Conservation (phyloP, 208 protist species). For the Tritrichomonas musculus region DNA sequence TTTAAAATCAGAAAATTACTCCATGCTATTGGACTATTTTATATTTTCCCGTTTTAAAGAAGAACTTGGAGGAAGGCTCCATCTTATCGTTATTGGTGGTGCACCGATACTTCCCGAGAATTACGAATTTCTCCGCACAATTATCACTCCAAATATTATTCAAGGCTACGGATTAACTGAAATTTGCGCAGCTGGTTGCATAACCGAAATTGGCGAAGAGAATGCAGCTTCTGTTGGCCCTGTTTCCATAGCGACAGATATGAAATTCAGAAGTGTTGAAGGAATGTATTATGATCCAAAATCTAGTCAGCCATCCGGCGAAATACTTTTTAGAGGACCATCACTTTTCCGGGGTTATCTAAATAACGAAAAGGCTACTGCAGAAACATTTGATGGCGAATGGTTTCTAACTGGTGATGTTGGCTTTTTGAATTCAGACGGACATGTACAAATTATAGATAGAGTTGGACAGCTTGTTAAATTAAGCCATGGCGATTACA, state of each 20-base stretch:
- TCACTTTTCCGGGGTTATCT: not conserved
- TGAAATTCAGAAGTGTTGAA: not conserved
- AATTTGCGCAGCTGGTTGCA: constrained; percentile 37
- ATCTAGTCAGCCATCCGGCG: not conserved
- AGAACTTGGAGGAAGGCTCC: constrained; percentile 51
- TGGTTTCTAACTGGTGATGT: constrained; percentile 23
- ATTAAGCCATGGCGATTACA: constrained; percentile 48
- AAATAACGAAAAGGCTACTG: not conserved
- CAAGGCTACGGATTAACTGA: constrained; percentile 53
- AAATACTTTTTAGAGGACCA: not conserved
- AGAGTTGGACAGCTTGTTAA: constrained; percentile 74
- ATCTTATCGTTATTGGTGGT: constrained; percentile 59
- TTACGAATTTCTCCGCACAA: constrained; percentile 56
- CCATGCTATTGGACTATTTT: not conserved
- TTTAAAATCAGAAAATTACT: not conserved
- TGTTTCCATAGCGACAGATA: not conserved
- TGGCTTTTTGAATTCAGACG: not conserved
- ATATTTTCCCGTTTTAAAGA: not conserved
- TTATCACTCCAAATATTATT: constrained; percentile 39
- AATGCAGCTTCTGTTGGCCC: not conserved
- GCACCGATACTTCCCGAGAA: constrained; percentile 61
- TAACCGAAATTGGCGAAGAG: not conserved
- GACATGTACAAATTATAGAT: constrained; percentile 60
- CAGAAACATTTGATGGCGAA: not conserved
- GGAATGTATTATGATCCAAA: not conserved